Evolutionary conservation across 225 moss, liverwort and hornwort species (phyloP), one percentile per base, ranked within the genome.

Genomic region (Bryoerythrophyllum caledonicum): DNA sequence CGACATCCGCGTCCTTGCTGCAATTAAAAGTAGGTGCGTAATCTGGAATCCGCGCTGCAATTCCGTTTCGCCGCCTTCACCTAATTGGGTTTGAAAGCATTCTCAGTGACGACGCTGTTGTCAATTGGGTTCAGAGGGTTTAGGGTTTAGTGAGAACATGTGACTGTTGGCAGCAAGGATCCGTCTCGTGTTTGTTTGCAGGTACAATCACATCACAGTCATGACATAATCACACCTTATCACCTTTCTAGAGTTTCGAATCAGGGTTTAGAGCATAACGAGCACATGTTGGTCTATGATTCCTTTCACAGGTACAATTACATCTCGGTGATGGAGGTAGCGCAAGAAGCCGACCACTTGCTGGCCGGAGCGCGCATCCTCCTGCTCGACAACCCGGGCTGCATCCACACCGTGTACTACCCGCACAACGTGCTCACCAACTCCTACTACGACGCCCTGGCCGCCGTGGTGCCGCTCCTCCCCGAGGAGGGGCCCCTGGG

Each of bases 341-440:
- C 89, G 26, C 62, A 64, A 60, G 82, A 77, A 43, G 86, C 95
- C 11, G 72, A 95, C 74, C 91, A 86, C 49, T 52, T 84, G 3
- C 82, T 92, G 4, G 99, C 95, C 2, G 93, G 95, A 60, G 87
- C 95, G 12, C 88, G 99, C 7, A 77, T 93, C 14, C 87, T 99
- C 37, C 83, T 95, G 24, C 48, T 99, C 46, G 99, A 99, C 70
- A 91, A 88, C 37, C 93, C 91, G 6, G 89, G 91, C 16, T 94
- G 93, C 77, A 88, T 99, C 32, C 99, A 95, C 81, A 88, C 91
- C 13, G 76, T 95, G 11, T 88, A 92, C 70, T 91, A 89, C 21
- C 72, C 83, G 27, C 78, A 88, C 25, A 90, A 76, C 51, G 78
- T 88, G 17, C 91, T 99, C 43, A 99, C 99, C 1, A 84, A 86